A percentile compares a stretch with the other conserved stretches of the same genome.
Conservation (phyloP, 2,329 filamentous ascomycete species). For the Cladosporium sp. region DNA sequence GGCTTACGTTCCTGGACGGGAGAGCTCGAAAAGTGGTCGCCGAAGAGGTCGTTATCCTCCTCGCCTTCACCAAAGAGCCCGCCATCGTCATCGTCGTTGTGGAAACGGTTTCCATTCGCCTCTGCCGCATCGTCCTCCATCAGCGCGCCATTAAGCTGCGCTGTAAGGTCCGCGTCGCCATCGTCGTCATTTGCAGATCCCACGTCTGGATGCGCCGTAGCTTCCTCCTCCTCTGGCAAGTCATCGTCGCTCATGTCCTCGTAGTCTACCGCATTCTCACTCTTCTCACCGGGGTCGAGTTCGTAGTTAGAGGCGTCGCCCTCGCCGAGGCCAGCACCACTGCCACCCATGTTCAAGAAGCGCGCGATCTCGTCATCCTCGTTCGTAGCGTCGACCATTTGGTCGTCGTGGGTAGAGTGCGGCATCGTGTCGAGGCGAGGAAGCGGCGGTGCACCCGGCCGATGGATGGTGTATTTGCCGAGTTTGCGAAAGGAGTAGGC, state of each 20-base stretch:
- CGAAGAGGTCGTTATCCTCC: conserved; percentile 36
- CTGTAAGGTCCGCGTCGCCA: conserved; percentile 10
- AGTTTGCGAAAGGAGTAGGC: too few species aligned
- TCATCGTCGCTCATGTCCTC: conserved; percentile 91
- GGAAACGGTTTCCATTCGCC: conserved; percentile 1
- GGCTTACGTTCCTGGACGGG: conserved; percentile 24
- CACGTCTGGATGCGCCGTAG: conserved; percentile 14
- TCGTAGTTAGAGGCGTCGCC: conserved; percentile 26
- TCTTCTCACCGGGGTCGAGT: conserved; percentile 65
- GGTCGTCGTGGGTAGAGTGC: conserved; percentile 32
- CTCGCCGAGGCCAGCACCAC: conserved; percentile 20
- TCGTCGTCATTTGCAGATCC: conserved; percentile 17
- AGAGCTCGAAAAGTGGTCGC: conserved; percentile 30
- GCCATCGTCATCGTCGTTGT: conserved; percentile 18
- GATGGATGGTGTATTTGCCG: not conserved
- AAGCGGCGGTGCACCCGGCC: not conserved
- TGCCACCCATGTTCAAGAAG: conserved; percentile 21
- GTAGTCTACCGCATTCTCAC: conserved; percentile 85
- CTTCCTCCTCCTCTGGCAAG: conserved; percentile 72
- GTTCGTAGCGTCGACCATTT: conserved; percentile 14
- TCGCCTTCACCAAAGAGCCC: conserved; percentile 12
- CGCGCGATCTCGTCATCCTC: conserved; percentile 28
- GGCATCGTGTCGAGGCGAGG: conserved; percentile 25
- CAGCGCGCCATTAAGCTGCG: conserved; percentile 14
- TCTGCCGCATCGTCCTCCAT: conserved; percentile 11